A percentile compares a stretch with the other conserved stretches of the same genome.
These are phyloP conservation scores for Wallacemonas sp. DNA, from an alignment of 208 protist species.

Conservation along the genomic window DNA sequence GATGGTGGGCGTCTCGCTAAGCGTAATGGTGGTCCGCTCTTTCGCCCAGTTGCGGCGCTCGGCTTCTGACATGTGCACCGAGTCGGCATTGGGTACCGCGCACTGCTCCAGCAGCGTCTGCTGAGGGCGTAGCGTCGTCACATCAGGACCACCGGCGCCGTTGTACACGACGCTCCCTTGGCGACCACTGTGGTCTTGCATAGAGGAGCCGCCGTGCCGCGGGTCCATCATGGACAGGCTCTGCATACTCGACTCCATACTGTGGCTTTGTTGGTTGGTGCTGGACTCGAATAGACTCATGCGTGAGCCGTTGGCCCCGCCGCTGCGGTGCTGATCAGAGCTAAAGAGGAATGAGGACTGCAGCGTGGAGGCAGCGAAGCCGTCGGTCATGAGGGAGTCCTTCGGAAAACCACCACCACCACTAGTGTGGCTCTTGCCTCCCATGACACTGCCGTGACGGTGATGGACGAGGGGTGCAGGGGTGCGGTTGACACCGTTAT, in stretches of 20 bases:
- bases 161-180: background rate
- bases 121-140: constrained; percentile 19
- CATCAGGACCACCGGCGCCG: background rate
- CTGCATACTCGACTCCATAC: constrained; percentile 38
- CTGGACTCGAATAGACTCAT: constrained; percentile 16
- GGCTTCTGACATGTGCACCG: constrained; percentile 34
- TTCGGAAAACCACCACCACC: background rate
- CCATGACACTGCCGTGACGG: constrained; percentile 25
- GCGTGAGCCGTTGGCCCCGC: constrained; percentile 18
- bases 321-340: constrained; percentile 16
- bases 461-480: constrained; percentile 67
- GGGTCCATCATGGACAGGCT: constrained; percentile 26
- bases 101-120: constrained; percentile 37
- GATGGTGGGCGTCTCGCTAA: constrained; percentile 85
- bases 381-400: constrained; percentile 22
- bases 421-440: background rate
- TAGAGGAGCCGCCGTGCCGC: background rate
- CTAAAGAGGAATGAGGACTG: constrained; percentile 64
- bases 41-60: constrained; percentile 59
- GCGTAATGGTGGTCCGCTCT: constrained; percentile 58
- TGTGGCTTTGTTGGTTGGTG: constrained; percentile 6
- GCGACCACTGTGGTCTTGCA: background rate
- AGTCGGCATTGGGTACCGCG: background rate
- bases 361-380: constrained; percentile 55
- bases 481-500: constrained; percentile 85